phyloP scores from a whole-genome alignment of 306 rosid genomes.

The Malus asiatica region DNA sequence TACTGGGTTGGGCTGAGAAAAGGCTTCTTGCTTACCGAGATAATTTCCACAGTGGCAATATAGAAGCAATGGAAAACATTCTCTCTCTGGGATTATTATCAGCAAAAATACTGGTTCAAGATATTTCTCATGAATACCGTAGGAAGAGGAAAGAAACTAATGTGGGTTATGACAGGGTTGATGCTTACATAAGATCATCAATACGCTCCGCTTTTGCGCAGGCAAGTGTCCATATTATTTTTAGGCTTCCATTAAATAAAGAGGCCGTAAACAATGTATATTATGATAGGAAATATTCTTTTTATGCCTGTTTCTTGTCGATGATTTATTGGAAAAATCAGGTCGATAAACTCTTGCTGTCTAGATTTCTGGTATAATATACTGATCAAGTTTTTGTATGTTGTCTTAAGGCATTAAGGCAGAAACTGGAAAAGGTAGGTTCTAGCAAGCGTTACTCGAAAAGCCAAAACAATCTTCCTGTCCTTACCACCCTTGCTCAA shows the following conservation, averaged over 20 bases:
- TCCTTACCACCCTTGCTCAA: conserved; percentile 62
- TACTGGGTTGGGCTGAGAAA: conserved; percentile 72
- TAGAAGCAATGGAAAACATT: conserved; percentile 65
- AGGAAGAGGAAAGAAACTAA: conserved; percentile 45
- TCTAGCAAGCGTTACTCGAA: conserved; percentile 43
- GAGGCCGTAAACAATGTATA: not conserved
- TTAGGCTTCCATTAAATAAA: not conserved
- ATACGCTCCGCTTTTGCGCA: conserved; percentile 55
- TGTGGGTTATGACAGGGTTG: conserved; percentile 47
- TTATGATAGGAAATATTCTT: not conserved
- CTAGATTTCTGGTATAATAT: not conserved
- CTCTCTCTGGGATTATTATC: conserved; percentile 68
- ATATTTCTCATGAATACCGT: conserved; percentile 38
- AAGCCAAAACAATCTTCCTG: conserved; percentile 49
- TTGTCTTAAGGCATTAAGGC: conserved; percentile 42
- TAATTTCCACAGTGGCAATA: conserved; percentile 53
- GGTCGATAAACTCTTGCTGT: not conserved
- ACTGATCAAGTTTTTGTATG: conserved; percentile 29
- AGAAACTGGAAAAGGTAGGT: conserved; percentile 62
- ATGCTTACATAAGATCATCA: conserved; percentile 75
- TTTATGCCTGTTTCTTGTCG: not conserved
- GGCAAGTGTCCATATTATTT: conserved; percentile 54
- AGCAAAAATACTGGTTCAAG: conserved; percentile 54
- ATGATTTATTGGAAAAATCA: not conserved
- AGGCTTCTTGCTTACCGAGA: conserved; percentile 73